These are phyloP conservation scores for Suillus fuscotomentosus DNA, from an alignment of 768 basidiomycete species.

Conservation along the genomic window DNA sequence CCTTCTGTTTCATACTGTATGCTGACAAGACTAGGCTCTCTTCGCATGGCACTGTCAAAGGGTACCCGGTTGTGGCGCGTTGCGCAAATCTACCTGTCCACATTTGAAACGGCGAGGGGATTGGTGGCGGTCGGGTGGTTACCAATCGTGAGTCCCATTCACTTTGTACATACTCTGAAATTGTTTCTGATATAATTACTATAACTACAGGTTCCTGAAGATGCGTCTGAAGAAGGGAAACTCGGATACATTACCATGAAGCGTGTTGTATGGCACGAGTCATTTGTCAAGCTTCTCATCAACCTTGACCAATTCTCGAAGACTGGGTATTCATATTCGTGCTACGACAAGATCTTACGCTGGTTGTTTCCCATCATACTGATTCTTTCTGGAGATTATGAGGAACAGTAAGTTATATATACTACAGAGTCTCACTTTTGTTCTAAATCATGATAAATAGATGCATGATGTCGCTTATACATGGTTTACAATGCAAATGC, in stretches of 20 bases:
- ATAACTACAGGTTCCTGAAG: background rate
- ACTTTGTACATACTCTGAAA: too few relatives aligned
- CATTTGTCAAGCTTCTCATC: constrained; percentile 25
- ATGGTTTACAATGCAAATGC: constrained; percentile 21
- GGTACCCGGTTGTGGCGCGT: constrained; percentile 16
- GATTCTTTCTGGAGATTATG: constrained; percentile 26
- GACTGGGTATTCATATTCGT: constrained; percentile 10
- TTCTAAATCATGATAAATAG: constrained; percentile 4
- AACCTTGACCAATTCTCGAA: constrained; percentile 11
- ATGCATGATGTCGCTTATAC: constrained; percentile 34
- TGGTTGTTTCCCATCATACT: constrained; percentile 19
- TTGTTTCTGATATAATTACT: too few relatives aligned
- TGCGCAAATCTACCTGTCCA: constrained; percentile 12
- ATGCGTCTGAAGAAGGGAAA: constrained; percentile 4
- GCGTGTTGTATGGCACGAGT: constrained; percentile 20
- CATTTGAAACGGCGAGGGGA: constrained; percentile 13
- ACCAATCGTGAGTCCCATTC: constrained; percentile 19
- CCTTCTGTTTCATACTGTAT: constrained; percentile 34
- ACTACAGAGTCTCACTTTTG: too few relatives aligned
- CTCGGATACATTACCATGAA: constrained; percentile 14
- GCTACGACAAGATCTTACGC: constrained; percentile 4
- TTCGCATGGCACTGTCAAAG: constrained; percentile 14
- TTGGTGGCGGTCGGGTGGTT: constrained; percentile 14
- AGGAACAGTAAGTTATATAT: constrained; percentile 21
- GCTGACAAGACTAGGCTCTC: constrained; percentile 24